These are phyloP conservation scores for Colletotrichum filicis DNA, from an alignment of 2,329 filamentous ascomycete genomes.

Conservation along the genomic window DNA sequence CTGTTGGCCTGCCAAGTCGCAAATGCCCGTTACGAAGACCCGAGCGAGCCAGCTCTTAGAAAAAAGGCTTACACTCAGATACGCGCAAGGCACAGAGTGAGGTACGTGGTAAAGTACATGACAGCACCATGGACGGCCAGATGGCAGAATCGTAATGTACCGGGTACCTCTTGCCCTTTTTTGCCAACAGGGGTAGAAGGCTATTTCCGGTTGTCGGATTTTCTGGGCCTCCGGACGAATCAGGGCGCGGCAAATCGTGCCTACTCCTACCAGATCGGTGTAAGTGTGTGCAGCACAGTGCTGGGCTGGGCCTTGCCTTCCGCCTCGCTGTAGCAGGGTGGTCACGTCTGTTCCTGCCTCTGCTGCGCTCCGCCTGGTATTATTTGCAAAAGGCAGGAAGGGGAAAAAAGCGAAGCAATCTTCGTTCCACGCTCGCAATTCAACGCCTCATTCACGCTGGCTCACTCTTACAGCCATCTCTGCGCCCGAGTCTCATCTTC, in stretches of 20 bases:
- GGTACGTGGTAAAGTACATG: neutral
- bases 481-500: conserved; percentile 20
- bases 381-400: conserved; percentile 36
- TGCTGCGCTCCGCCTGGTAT: conserved; percentile 32
- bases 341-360: conserved; percentile 34
- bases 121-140: conserved; percentile 5
- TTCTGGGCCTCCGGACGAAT: conserved; percentile 45
- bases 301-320: conserved; percentile 36
- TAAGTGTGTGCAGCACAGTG: conserved; percentile 38
- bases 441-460: conserved; percentile 24
- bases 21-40: conserved; percentile 26
- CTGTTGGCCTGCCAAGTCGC: conserved; percentile 33
- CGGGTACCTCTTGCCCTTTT: conserved; percentile 6
- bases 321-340: conserved; percentile 35
- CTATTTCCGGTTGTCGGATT: conserved; percentile 42
- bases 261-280: conserved; percentile 41
- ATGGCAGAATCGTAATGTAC: conserved; percentile 16
- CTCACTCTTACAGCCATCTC: conserved; percentile 17
- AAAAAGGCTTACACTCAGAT: conserved; percentile 27
- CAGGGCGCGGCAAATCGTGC: conserved; percentile 20
- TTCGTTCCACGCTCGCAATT: conserved; percentile 21
- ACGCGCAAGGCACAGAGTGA: neutral
- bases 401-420: conserved; percentile 31
- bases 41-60: conserved; percentile 12
- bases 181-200: conserved; percentile 16